phyloP scores from a whole-genome alignment of 345 rosid species.

The Populus ilicifolia region DNA sequence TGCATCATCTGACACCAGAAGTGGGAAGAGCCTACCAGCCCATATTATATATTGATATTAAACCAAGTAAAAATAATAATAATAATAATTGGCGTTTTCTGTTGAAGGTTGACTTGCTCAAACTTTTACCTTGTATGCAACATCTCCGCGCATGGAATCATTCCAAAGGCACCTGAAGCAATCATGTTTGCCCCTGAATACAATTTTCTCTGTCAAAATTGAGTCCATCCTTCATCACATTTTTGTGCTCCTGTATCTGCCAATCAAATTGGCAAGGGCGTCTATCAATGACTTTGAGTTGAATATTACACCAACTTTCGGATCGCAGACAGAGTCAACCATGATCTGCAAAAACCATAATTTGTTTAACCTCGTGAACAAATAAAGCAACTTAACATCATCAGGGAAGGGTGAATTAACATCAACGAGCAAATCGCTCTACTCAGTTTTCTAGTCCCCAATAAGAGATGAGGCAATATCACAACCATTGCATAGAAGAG shows the following conservation, averaged over 20 bases:
- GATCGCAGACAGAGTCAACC: slow-evolving; percentile 51
- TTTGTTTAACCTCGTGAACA: background rate
- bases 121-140: background rate
- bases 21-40: background rate
- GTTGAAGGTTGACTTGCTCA: background rate
- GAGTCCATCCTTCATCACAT: background rate
- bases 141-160: background rate
- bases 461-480: background rate
- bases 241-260: slow-evolving; percentile 21
- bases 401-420: background rate
- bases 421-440: background rate
- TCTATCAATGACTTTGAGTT: slow-evolving; percentile 59
- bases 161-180: background rate
- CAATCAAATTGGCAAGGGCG: slow-evolving; percentile 50
- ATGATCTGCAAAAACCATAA: slow-evolving; percentile 42
- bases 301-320: slow-evolving; percentile 61
- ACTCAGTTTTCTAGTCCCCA: background rate
- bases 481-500: no score
- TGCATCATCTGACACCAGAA: background rate
- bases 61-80: background rate
- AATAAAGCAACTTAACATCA: background rate
- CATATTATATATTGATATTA: background rate
- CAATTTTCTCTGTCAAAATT: background rate
- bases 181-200: background rate
- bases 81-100: background rate